Percentiles rank a stretch among this genome's conserved stretches.
These are phyloP conservation scores for Kazachstania viticola DNA, from an alignment of 805 yeast genomes.

Conservation along the genomic window DNA sequence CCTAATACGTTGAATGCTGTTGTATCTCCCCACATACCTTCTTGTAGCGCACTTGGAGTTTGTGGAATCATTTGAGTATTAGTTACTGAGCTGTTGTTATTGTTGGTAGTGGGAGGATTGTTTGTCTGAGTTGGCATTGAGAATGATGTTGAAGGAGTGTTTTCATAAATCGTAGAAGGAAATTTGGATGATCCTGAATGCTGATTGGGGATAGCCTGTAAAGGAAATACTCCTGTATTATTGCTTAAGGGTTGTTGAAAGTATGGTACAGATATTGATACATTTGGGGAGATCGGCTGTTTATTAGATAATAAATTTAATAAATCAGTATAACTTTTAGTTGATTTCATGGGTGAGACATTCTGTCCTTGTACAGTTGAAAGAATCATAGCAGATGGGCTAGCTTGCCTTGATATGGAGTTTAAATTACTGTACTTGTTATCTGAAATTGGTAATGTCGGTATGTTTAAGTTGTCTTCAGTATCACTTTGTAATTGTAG, in stretches of 20 bases:
- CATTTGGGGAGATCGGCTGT: background rate
- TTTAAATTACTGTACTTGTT: no score
- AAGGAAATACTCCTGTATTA: background rate
- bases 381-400: no score
- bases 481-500: no score
- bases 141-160: background rate
- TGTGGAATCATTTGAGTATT: constrained; percentile 1
- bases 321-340: constrained; percentile 15
- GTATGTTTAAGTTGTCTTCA: no score
- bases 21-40: constrained; percentile 10
- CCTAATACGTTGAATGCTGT: constrained; percentile 12
- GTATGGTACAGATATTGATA: background rate
- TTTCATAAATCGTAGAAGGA: background rate
- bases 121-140: background rate
- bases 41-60: constrained; percentile 1
- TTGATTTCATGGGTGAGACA: no score
- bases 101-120: background rate
- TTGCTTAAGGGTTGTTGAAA: background rate
- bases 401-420: no score
- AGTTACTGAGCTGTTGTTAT: background rate
- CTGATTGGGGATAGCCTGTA: no score
- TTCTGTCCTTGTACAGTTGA: background rate
- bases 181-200: no score
- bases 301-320: constrained; percentile 8
- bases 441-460: no score